These are phyloP conservation scores for Candida berthetii DNA, from an alignment of 805 yeast species.

Conservation along the genomic window DNA sequence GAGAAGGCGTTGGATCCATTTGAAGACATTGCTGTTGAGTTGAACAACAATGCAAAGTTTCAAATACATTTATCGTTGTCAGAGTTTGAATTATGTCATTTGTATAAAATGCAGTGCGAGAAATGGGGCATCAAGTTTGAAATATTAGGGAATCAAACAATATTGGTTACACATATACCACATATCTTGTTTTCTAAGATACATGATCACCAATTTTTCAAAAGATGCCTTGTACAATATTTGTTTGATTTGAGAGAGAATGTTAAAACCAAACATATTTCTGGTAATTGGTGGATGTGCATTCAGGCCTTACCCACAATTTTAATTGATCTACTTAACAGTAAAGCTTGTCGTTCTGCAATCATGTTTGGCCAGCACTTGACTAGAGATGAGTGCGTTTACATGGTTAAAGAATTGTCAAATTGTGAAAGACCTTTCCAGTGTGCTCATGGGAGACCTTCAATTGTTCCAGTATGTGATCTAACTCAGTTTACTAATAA, in stretches of 20 bases:
- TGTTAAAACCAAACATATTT: slow-evolving; percentile 17
- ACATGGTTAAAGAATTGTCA: slow-evolving; percentile 34
- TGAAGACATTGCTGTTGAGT: slow-evolving; percentile 7
- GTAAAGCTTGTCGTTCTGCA: slow-evolving; percentile 64
- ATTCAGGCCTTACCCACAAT: slow-evolving; percentile 42
- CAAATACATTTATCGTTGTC: slow-evolving; percentile 13
- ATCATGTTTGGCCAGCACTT: slow-evolving; percentile 65
- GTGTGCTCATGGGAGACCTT: slow-evolving; percentile 87
- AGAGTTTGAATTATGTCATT: slow-evolving; percentile 27
- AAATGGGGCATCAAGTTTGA: slow-evolving; percentile 39
- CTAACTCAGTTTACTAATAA: slow-evolving; percentile 1
- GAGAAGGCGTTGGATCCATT: slow-evolving; percentile 18
- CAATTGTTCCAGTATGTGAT: slow-evolving; percentile 47
- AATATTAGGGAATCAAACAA: slow-evolving; percentile 1
- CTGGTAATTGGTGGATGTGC: slow-evolving; percentile 31
- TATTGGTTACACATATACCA: slow-evolving; percentile 39
- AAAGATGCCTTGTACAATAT: slow-evolving; percentile 36
- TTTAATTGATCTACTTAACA: slow-evolving; percentile 43
- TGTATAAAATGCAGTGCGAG: slow-evolving; percentile 22
- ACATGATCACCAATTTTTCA: slow-evolving; percentile 24
- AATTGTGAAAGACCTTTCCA: slow-evolving; percentile 58
- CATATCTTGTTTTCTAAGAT: slow-evolving; percentile 27
- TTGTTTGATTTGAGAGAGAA: slow-evolving; percentile 32
- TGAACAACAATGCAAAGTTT: slow-evolving; percentile 6
- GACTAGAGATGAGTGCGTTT: slow-evolving; percentile 32